phyloP scores from a whole-genome alignment of 2,329 filamentous ascomycete genomes.

The Apiospora aurea region DNA sequence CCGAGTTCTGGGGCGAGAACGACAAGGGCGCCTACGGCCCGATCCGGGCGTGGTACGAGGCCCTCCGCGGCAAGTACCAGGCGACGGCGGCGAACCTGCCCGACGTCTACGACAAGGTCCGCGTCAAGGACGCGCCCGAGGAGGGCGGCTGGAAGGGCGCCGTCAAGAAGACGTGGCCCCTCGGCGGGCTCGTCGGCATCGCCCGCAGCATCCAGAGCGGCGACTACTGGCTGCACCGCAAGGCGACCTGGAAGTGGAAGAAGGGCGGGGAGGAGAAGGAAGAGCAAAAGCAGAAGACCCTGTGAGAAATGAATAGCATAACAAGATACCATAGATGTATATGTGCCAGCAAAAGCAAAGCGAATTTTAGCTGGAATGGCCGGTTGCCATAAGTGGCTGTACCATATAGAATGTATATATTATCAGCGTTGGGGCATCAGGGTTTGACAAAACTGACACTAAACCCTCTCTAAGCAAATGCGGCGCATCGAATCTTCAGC shows the following conservation, averaged over 20 bases:
- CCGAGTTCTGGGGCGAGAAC: conserved; percentile 74
- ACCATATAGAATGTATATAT: background rate
- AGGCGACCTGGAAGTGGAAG: conserved; percentile 62
- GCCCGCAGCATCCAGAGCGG: conserved; percentile 64
- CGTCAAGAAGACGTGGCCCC: conserved; percentile 58
- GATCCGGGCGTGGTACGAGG: conserved; percentile 62
- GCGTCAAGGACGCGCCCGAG: conserved; percentile 57
- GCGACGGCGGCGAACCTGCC: conserved; percentile 68
- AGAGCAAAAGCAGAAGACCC: conserved; percentile 21
- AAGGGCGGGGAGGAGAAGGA: conserved; percentile 25
- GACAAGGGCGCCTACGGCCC: conserved; percentile 47
- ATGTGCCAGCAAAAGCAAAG: background rate
- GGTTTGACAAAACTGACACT: too few relatives aligned
- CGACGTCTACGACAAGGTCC: conserved; percentile 75
- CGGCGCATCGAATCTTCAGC: background rate
- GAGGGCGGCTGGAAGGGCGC: conserved; percentile 47
- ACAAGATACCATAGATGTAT: background rate
- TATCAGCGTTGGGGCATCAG: background rate
- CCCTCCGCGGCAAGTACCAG: conserved; percentile 66
- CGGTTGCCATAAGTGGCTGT: background rate
- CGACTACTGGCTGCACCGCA: conserved; percentile 61
- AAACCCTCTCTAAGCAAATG: background rate
- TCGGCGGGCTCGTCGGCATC: conserved; percentile 67
- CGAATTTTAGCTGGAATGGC: background rate
- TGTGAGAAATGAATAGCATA: background rate